Base-by-base conservation (phyloP, 2,329 filamentous ascomycete species). In the Monosporascus sp. region DNA sequence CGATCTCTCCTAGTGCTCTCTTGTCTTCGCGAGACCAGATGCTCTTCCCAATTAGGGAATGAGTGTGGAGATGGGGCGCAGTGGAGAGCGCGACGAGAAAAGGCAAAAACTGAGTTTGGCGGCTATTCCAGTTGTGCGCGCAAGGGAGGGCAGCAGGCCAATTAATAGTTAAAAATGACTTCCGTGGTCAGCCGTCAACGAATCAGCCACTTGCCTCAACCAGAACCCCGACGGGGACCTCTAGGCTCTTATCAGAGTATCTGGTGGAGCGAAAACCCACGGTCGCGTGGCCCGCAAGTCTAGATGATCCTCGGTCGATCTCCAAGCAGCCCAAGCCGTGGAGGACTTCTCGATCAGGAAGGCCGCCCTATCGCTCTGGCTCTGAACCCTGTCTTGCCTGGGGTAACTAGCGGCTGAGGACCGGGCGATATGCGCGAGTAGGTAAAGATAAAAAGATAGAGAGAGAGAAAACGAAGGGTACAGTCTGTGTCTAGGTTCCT, bases 301-400 rank as follows among this genome's bases (percentile, higher is more conserved):
- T 50, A 57, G 58, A 50, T 35, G 31, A 35, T 14, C 31, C 27
- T 31, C 9, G 27, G 27, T 11, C 9, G 27, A 4, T 31, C 27
- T 35, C 31, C 31, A 14, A 35, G 31, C 31, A 35, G 31, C 52
- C 52, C 56, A 49, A 51, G 52, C 52, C 52, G 59, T 61, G 62
- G 61, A 60, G 56, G 46, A 55, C 53, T 65, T 63, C 65, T 65
- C 56, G 59, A 66, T 63, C 54, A 48, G 65, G 65, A 67, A 68
- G 65, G 65, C 61, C 59, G 51, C 48, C 61, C 57, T 60, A 61
- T 62, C 59, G 56, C 56, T 58, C 41, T 53, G 48, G 55, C 51
- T 31, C 49, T 51, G 52, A 48, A 50, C 51, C 51, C 49, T 55
- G 53, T 46, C 24, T 31, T 45, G 43, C 46, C 24, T 35, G 31